Base-by-base conservation (phyloP, 805 yeast species). In the Millerago galiae region DNA sequence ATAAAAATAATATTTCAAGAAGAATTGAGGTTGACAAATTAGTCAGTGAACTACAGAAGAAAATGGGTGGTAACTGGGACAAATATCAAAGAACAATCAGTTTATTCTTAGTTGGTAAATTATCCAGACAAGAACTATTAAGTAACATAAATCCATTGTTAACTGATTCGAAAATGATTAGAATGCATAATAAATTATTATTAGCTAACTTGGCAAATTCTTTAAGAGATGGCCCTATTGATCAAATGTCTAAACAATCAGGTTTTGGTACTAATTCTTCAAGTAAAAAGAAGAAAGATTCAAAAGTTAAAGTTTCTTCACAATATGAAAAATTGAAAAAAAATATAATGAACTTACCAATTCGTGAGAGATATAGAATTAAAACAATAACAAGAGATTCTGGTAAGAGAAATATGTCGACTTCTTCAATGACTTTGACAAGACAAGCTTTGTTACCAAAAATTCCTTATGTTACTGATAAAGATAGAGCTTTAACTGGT, bases 131-230 rank as follows among this genome's bases (percentile, higher is more conserved):
- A 16, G 99, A 91, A 61, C 68, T 91, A 42, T 76, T 78, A 47
- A 65, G 68, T 12, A 79, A 70, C 37, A 68, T 87, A 27, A 68
- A 69, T 35, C 73, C 73, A n/a, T 67, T 85, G 24, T 67, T 89
- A 40, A 42, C 45, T 0, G 53, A 54, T 35, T 46, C 52, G 10
- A 54, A 44, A 37, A 41, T 54, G 54, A 44, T 76, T 31, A 68
- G 79, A 43, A 74, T 81, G 68, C 99, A 93, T 63, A 91, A 91
- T 63, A 88, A 85, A 57, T 68, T 91, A 35, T 64, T 91, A 35
- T 68, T 91, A 42, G 79, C 95, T 13, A 83, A 87, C 56, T 69
- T 90, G 49, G 89, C 96, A 18, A 91, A 90, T 61, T 76, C 96
- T 5, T 68, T 87, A 43, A 73, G 87, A 44, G 93, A 84, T 47